Percentiles rank a stretch among this genome's conserved stretches.
These are phyloP conservation scores for Berkeleyomyces rouxiae DNA, from an alignment of 2,329 filamentous ascomycete genomes.

Conservation along the genomic window DNA sequence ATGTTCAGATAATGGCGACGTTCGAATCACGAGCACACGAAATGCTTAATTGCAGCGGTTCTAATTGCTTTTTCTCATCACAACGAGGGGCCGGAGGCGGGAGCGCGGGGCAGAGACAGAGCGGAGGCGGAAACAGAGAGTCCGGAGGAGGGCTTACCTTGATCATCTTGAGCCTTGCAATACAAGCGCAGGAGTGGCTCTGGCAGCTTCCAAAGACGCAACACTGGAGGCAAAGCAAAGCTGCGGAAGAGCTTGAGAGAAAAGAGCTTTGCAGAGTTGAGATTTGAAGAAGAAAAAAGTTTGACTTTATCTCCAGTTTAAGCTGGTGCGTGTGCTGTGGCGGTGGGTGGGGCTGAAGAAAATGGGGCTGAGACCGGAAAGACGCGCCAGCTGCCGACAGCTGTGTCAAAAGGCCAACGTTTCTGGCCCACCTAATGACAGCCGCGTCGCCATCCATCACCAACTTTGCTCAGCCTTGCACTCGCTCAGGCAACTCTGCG, in stretches of 20 bases:
- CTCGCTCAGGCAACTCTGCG: not conserved
- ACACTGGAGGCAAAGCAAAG: constrained; percentile 1
- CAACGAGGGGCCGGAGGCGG: constrained; percentile 14
- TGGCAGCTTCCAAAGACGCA: not conserved
- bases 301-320: not conserved
- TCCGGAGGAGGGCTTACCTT: constrained; percentile 10
- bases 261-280: not conserved
- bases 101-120: not conserved
- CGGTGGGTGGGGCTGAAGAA: not conserved
- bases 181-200: not conserved
- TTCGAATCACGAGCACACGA: constrained; percentile 28
- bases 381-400: not conserved
- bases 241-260: not conserved
- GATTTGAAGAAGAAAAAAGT: not conserved
- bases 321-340: not conserved
- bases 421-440: constrained; percentile 17
- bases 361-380: not conserved
- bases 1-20: constrained; percentile 15
- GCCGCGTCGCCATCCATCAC: not conserved
- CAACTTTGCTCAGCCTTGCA: constrained; percentile 1
- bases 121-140: not conserved
- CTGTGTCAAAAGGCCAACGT: too few species aligned
- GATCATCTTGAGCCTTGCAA: constrained; percentile 12
- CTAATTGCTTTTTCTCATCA: constrained; percentile 28
- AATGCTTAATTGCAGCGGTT: constrained; percentile 35